phyloP scores from a whole-genome alignment of 140 eudicot species.

The Erigeron philadelphicus region DNA sequence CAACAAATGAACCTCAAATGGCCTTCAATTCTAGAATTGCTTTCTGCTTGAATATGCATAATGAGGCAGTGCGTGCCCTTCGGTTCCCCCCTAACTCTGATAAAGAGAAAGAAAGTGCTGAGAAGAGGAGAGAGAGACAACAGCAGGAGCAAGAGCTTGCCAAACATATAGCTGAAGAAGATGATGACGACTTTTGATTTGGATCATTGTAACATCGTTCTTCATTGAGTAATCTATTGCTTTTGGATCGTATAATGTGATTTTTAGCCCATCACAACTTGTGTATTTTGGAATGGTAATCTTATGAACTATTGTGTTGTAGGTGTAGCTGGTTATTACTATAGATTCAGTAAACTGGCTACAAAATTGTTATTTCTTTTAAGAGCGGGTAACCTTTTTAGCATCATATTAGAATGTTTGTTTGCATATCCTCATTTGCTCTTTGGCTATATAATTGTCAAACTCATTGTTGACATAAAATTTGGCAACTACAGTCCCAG shows the following conservation, averaged over 20 bases:
- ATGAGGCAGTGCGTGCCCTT: constrained; percentile 86
- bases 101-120: constrained; percentile 87
- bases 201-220: not conserved
- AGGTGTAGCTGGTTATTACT: too few relatives aligned
- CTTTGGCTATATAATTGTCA: too few relatives aligned
- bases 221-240: not conserved
- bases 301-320: not conserved
- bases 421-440: too few relatives aligned
- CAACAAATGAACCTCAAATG: constrained; percentile 80
- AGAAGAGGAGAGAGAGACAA: constrained; percentile 90
- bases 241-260: not conserved
- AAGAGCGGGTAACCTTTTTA: not conserved
- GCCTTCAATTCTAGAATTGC: constrained; percentile 89
- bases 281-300: not conserved
- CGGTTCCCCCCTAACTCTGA: constrained; percentile 79
- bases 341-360: not conserved
- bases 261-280: not conserved
- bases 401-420: not conserved
- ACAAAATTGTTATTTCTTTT: not conserved
- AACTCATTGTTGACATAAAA: too few relatives aligned
- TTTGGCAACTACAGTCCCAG: too few relatives aligned
- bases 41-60: constrained; percentile 88
- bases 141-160: constrained; percentile 92
- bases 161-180: constrained; percentile 86
- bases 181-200: constrained; percentile 63